Conservation (phyloP, 2,329 filamentous ascomycete species). For the Aspergillus oerlinghausenensis region DNA sequence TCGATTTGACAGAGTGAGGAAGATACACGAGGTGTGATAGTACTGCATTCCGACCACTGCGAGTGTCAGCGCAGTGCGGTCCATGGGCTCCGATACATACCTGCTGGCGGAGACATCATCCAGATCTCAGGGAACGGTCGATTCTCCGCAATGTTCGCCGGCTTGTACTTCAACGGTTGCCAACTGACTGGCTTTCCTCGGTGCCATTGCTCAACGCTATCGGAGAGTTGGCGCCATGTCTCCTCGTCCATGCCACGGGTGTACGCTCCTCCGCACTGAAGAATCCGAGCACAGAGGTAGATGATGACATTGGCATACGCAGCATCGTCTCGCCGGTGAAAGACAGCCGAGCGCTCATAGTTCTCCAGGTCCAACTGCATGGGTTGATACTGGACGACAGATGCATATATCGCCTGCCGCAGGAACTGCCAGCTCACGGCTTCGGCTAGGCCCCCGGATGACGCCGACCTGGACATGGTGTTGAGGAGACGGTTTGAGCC, state of each 20-base stretch:
- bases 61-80: neutral
- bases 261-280: conserved; percentile 26
- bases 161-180: conserved; percentile 30
- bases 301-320: conserved; percentile 37
- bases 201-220: conserved; percentile 29
- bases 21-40: conserved; percentile 31
- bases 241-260: conserved; percentile 15
- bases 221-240: conserved; percentile 21
- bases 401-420: conserved; percentile 40
- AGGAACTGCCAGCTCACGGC: conserved; percentile 42
- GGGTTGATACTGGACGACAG: conserved; percentile 32
- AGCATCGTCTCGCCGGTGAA: conserved; percentile 34
- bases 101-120: conserved; percentile 33
- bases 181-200: conserved; percentile 26
- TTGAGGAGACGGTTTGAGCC: conserved; percentile 38
- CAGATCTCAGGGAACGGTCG: conserved; percentile 33
- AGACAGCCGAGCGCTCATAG: conserved; percentile 36
- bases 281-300: conserved; percentile 36
- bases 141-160: conserved; percentile 16
- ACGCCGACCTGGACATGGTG: conserved; percentile 35
- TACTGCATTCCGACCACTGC: conserved; percentile 37
- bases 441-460: conserved; percentile 38
- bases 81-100: conserved; percentile 13
- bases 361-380: conserved; percentile 37
- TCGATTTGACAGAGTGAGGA: conserved; percentile 25